phyloP scores from a whole-genome alignment of 202 grass and related monocot genomes.

The Saccharum hybrid region DNA sequence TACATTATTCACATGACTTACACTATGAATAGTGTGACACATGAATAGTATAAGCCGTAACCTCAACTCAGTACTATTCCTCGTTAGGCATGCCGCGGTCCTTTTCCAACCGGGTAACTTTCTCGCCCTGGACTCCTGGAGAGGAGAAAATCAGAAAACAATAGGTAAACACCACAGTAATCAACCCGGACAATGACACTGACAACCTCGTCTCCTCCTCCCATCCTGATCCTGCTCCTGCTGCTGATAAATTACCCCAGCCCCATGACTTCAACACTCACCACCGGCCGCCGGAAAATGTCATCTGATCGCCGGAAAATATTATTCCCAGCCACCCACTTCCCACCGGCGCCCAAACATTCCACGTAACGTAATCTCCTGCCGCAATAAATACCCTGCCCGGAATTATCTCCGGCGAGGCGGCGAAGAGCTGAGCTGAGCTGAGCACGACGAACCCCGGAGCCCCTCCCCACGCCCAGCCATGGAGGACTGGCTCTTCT shows the following conservation, averaged over 20 bases:
- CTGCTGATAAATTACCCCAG: neutral
- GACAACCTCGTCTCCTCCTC: too few species aligned
- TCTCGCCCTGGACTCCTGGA: neutral
- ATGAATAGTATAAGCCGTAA: too few species aligned
- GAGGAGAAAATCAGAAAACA: too few species aligned
- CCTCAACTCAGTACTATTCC: too few species aligned
- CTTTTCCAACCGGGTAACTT: slow-evolving; percentile 30
- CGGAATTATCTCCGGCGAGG: slow-evolving; percentile 16
- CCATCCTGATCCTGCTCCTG: too few species aligned
- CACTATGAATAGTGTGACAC: too few species aligned
- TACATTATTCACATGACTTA: too few species aligned
- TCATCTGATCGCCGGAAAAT: neutral
- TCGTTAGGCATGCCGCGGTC: slow-evolving; percentile 10
- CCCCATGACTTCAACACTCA: slow-evolving; percentile 37
- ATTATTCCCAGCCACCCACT: slow-evolving; percentile 38
- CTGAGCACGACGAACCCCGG: neutral
- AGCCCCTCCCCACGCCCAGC: neutral
- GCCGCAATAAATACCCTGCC: slow-evolving; percentile 31
- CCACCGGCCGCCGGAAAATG: slow-evolving; percentile 19
- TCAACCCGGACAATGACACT: too few species aligned
- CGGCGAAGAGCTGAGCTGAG: neutral
- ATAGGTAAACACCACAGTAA: too few species aligned
- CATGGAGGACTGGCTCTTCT: slow-evolving; percentile 83
- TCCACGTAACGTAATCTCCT: neutral
- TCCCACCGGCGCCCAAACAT: slow-evolving; percentile 26